Percentiles rank a stretch among this genome's conserved stretches.
Conservation (phyloP, 2,329 filamentous ascomycete genomes). For the Tolypocladium amazonense region DNA sequence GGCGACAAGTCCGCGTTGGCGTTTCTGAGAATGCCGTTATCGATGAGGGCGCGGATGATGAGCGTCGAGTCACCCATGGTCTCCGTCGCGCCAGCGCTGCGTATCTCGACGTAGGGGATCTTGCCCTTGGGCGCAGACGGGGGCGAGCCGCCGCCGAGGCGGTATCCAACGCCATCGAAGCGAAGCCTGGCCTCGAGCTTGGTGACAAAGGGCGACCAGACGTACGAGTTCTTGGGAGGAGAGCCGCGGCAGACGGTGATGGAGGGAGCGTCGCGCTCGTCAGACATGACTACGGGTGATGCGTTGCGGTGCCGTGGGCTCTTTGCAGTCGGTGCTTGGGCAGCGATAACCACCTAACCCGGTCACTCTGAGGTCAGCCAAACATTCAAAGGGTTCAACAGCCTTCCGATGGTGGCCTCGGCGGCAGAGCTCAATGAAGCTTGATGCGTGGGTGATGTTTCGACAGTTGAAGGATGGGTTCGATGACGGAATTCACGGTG, state of each 20-base stretch:
- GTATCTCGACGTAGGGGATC: slow-evolving; percentile 43
- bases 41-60: slow-evolving; percentile 36
- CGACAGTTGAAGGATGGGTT: neutral
- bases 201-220: slow-evolving; percentile 51
- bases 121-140: slow-evolving; percentile 42
- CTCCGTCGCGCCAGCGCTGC: slow-evolving; percentile 4
- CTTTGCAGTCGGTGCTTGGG: neutral
- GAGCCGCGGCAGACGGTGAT: slow-evolving; percentile 39
- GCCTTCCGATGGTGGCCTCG: neutral
- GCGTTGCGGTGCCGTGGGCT: neutral
- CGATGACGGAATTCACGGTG: neutral
- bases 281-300: neutral
- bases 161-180: slow-evolving; percentile 37
- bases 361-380: neutral
- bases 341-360: neutral
- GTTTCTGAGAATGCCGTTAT: slow-evolving; percentile 30
- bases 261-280: neutral
- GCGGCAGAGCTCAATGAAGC: neutral
- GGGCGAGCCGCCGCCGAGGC: slow-evolving; percentile 30
- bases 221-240: slow-evolving; percentile 24
- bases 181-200: slow-evolving; percentile 54
- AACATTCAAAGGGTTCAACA: neutral
- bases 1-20: slow-evolving; percentile 32
- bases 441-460: neutral
- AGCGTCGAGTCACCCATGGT: slow-evolving; percentile 40